Percentiles rank a stretch among this genome's conserved stretches.
phyloP scores from a whole-genome alignment of 1,139 yeast species.

The Keqinozyma sinolaborantium region DNA sequence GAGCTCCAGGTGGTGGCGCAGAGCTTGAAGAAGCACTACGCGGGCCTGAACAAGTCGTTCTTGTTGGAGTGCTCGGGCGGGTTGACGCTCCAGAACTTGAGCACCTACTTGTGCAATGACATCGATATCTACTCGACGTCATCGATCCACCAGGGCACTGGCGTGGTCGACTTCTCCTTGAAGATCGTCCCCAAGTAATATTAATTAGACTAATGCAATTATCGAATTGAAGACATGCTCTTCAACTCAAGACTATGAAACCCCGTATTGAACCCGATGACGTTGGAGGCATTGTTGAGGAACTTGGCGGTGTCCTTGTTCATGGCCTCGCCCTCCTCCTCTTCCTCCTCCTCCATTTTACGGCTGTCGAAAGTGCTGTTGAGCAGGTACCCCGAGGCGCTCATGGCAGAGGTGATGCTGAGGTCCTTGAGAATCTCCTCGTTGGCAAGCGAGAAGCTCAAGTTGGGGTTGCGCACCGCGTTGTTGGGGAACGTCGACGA shows the following conservation, averaged over 20 bases:
- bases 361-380: constrained; percentile 11
- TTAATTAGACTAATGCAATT: constrained; percentile 4
- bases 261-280: constrained; percentile 42
- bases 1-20: constrained; percentile 66
- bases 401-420: constrained; percentile 23
- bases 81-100: constrained; percentile 65
- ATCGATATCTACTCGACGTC: constrained; percentile 91
- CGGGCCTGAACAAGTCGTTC: constrained; percentile 47
- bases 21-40: constrained; percentile 56
- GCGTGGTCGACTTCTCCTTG: constrained; percentile 77
- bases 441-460: constrained; percentile 8
- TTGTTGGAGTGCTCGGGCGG: constrained; percentile 93
- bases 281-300: constrained; percentile 34
- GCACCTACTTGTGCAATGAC: constrained; percentile 65
- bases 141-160: constrained; percentile 88
- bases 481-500: constrained; percentile 9
- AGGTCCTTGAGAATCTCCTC: constrained; percentile 27
- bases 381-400: constrained; percentile 29
- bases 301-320: constrained; percentile 23
- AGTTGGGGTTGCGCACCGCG: constrained; percentile 2
- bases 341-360: constrained; percentile 5
- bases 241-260: constrained; percentile 37
- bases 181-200: constrained; percentile 49
- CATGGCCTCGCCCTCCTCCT: constrained; percentile 8
- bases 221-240: constrained; percentile 40